A percentile compares a stretch with the other conserved stretches of the same genome.
Evolutionary conservation across 768 basidiomycete species (phyloP).

Genomic region (Mycena capillaripes): DNA sequence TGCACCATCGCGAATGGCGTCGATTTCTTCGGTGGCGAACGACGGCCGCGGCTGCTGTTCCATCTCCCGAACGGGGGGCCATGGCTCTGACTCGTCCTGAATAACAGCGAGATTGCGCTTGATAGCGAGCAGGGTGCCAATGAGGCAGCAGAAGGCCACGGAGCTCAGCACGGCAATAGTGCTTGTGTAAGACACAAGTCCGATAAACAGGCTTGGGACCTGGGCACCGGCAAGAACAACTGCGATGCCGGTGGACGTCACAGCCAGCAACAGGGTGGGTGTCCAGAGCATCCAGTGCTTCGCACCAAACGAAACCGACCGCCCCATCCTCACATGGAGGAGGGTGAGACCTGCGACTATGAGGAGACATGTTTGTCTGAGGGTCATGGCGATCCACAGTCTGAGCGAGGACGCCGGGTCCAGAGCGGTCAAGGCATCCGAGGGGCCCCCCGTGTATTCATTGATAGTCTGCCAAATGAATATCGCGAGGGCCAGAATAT

Average conservation of each 20-base stretch:
- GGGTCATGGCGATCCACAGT: conserved; percentile 78
- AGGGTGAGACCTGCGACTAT: conserved; percentile 72
- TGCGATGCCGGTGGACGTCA: conserved; percentile 71
- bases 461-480: conserved; percentile 77
- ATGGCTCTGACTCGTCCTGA: conserved; percentile 65
- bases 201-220: conserved; percentile 69
- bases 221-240: conserved; percentile 69
- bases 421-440: conserved; percentile 57
- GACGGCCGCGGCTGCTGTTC: conserved; percentile 72
- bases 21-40: conserved; percentile 80
- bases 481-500: conserved; percentile 70
- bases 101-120: conserved; percentile 73
- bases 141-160: conserved; percentile 68
- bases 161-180: conserved; percentile 66
- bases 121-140: conserved; percentile 75
- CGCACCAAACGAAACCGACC: conserved; percentile 76
- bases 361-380: conserved; percentile 78
- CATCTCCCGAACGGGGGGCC: conserved; percentile 69
- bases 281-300: conserved; percentile 83
- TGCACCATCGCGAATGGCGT: conserved; percentile 79
- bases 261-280: conserved; percentile 68
- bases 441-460: conserved; percentile 64
- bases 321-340: conserved; percentile 78
- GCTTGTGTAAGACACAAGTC: conserved; percentile 70
- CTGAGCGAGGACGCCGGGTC: conserved; percentile 69